Evolutionary conservation across 75 land plant genomes (phyloP).

Genomic region (Gnetum montanum): DNA sequence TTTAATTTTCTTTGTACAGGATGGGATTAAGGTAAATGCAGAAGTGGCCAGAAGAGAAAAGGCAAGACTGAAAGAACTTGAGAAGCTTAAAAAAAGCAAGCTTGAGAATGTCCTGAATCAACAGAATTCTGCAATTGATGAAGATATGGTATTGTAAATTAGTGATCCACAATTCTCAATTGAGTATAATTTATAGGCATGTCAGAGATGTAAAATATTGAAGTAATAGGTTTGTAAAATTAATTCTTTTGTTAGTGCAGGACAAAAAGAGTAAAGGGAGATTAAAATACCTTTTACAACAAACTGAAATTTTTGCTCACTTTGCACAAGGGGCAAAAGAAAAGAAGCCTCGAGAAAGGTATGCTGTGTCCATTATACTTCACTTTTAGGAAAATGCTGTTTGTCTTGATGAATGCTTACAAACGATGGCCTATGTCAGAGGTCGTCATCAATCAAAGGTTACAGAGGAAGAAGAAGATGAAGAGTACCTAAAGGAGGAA

Average conservation of each 20-base stretch:
- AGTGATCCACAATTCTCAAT: slow-evolving; percentile 1
- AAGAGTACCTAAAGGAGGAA: slow-evolving; percentile 86
- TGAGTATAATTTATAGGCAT: neutral
- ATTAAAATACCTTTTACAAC: slow-evolving; percentile 78
- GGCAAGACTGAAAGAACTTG: slow-evolving; percentile 67
- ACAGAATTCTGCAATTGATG: slow-evolving; percentile 88
- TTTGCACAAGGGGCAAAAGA: slow-evolving; percentile 67
- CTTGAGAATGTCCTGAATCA: slow-evolving; percentile 57
- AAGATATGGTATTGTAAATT: slow-evolving; percentile 72
- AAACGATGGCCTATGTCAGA: too few species aligned
- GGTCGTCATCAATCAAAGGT: slow-evolving; percentile 87
- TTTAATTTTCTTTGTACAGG: slow-evolving; percentile 12
- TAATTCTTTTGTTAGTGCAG: slow-evolving; percentile 22
- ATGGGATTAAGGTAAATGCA: slow-evolving; percentile 14
- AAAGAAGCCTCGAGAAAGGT: slow-evolving; percentile 50
- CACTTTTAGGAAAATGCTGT: neutral
- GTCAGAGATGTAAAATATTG: neutral
- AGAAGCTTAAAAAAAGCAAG: slow-evolving; percentile 69
- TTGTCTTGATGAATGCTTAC: too few species aligned
- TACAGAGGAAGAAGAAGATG: slow-evolving; percentile 97
- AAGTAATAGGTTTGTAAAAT: neutral
- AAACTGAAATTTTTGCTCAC: slow-evolving; percentile 94
- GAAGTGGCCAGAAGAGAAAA: slow-evolving; percentile 69
- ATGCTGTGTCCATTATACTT: neutral
- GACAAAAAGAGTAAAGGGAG: slow-evolving; percentile 86